Conservation (phyloP, 768 basidiomycete genomes). For the Rhizopogon vesiculosus region DNA sequence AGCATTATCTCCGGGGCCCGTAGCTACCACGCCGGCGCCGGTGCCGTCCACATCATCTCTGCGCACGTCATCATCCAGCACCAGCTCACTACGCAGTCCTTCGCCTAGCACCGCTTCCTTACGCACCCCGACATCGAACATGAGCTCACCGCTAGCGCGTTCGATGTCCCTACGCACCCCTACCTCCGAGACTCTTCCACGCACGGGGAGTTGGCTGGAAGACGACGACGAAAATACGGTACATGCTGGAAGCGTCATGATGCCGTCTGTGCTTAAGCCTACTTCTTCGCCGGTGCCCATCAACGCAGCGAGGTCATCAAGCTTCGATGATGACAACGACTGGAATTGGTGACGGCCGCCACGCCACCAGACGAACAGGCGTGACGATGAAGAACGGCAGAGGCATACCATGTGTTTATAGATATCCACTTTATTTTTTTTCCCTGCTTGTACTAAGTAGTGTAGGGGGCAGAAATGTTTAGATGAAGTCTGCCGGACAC, state of each 20-base stretch:
- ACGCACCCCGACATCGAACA: conserved; percentile 6
- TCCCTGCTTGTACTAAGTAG: not conserved
- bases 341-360: conserved; percentile 51
- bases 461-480: too few species aligned
- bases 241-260: conserved; percentile 14
- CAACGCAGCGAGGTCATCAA: conserved; percentile 6
- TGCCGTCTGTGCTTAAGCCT: conserved; percentile 28
- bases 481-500: too few species aligned
- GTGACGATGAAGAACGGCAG: not conserved
- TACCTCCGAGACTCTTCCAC: conserved; percentile 14
- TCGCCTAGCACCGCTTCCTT: conserved; percentile 7
- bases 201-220: conserved; percentile 28
- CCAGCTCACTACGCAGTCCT: conserved; percentile 1
- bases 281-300: conserved; percentile 8
- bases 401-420: not conserved
- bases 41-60: conserved; percentile 11
- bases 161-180: conserved; percentile 6
- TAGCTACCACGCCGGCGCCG: conserved; percentile 23
- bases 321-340: conserved; percentile 43
- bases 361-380: not conserved
- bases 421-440: not conserved
- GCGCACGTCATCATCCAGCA: conserved; percentile 15
- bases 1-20: conserved; percentile 37
- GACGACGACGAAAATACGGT: conserved; percentile 31
- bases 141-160: conserved; percentile 14